Base-by-base conservation (phyloP, 352 stramenopile genomes). In the Pythium aphanidermatum region DNA sequence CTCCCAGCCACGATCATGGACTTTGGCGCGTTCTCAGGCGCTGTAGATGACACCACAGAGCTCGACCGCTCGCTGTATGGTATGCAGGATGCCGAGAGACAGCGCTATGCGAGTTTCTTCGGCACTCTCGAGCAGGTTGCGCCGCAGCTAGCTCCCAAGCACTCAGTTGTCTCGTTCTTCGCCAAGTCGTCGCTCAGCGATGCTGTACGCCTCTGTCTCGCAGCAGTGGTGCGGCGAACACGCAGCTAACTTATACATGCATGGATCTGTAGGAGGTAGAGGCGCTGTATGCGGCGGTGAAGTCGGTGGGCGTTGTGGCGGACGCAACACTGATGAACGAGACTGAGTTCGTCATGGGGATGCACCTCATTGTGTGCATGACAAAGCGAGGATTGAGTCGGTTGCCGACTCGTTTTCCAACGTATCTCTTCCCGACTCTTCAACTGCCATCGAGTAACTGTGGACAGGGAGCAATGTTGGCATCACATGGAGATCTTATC, bases 341-440 rank as follows among this genome's bases (percentile, higher is more conserved):
- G 46, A 69, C 62, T 20, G 71, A 85, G 50, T 90, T 90, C 46
- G 47, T 73, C 34, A 66, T 82, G 42, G 70, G 55, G 27, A 90
- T 90, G 78, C 78, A 90, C 58, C 59, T 90, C 14, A 87, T 90
- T 38, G 68, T 87, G 56, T 90, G 78, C 47, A 72, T 78, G 41
- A 86, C 78, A 20, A 86, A 86, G 51, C 74, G 78, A 25, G 74
- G 60, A 33, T 56, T 87, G n/a, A 48, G 52, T 0, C 55, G 53
- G 28, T 57, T 90, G 29, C 74, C 78, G 6, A 24, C 54, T 11
- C 53, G 41, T 3, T 83, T 87, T 31, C 73, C 74, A 11, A 65
- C 33, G 5, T 81, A 84, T 19, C 42, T 87, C 27, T 90, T 90
- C 52, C 74, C 75, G 5, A 72, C 67, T 7, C 46, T 90, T 12